Evolutionary conservation across 352 stramenopile species (phyloP), one percentile per base, ranked within the genome.

Genomic region (Globisporangium parvum): DNA sequence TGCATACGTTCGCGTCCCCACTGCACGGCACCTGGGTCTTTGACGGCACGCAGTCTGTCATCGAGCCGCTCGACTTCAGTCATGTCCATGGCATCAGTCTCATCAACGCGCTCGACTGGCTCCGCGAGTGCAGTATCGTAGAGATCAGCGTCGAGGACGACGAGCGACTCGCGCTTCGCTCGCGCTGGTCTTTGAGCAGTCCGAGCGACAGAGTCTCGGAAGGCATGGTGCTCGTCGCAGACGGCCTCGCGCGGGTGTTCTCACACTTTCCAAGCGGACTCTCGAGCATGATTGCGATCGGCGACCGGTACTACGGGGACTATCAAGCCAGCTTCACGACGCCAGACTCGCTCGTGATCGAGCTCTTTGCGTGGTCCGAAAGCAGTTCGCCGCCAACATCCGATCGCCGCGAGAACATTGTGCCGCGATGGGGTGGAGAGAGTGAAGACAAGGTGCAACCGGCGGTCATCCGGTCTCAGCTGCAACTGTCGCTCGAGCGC

Each of bases 251-350:
- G 6, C 42, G 55, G 2, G 55, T 60, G 6, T 60, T 60, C 17
- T 60, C 55, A 6, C 55, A 60, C 37, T 54, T 60, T 15, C 55
- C 55, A 1, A 60, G 55, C 17, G 55, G 55, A 6, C 47, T 60
- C 23, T 55, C 55, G 24, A 60, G 55, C 37, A 60, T 60, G 55
- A 53, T 60, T 20, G 23, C 47, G 26, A 28, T 60, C 3, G 55
- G 55, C 17, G 37, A 21, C 5, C 28, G 47, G 4, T 21, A 39
- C 39, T 60, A 55, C 11, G 55, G 55, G 33, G 47, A 54, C 37
- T 60, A 60, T n/a, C 35, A 60, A 40, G 55, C 47, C 24, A 53
- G 44, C 23, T 60, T 60, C 31, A 39, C 31, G 12, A 28, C 37
- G 14, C 55, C 55, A 47, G 47, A 55, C 46, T 17, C 26, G n/a